A percentile compares a stretch with the other conserved stretches of the same genome.
Conservation (phyloP, 1,284 basidiomycete genomes). For the Pseudozyma hubeiensis region DNA sequence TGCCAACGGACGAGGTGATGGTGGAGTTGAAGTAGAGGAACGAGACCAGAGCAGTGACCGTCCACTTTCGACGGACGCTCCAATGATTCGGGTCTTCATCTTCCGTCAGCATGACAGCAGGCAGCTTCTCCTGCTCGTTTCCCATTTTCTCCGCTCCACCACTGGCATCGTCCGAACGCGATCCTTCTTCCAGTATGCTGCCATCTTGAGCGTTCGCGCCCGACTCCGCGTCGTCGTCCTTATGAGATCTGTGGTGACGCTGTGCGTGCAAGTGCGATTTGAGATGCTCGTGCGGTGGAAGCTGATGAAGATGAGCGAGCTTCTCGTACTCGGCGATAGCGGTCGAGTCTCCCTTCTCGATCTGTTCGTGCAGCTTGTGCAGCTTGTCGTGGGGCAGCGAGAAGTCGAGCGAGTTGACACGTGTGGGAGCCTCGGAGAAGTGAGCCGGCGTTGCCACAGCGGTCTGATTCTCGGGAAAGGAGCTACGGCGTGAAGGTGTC, state of each 20-base stretch:
- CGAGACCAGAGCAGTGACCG: slow-evolving; percentile 35
- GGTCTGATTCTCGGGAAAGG: slow-evolving; percentile 5
- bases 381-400: slow-evolving; percentile 14
- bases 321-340: slow-evolving; percentile 38
- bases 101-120: slow-evolving; percentile 26
- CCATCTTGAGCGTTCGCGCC: neutral
- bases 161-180: neutral
- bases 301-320: slow-evolving; percentile 27
- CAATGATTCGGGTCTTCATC: slow-evolving; percentile 41
- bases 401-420: slow-evolving; percentile 38
- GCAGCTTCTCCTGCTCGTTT: slow-evolving; percentile 12
- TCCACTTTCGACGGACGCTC: slow-evolving; percentile 35
- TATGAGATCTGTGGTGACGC: slow-evolving; percentile 1
- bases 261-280: slow-evolving; percentile 14
- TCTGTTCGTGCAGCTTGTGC: slow-evolving; percentile 18
- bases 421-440: slow-evolving; percentile 23
- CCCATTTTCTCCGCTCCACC: neutral
- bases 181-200: slow-evolving; percentile 10
- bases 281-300: slow-evolving; percentile 11
- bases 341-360: slow-evolving; percentile 34
- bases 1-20: slow-evolving; percentile 42
- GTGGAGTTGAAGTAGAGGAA: slow-evolving; percentile 40
- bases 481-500: neutral
- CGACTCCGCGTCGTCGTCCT: neutral
- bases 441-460: slow-evolving; percentile 20